Conservation (phyloP, 208 protist genomes). For the Leishmania mexicana region DNA sequence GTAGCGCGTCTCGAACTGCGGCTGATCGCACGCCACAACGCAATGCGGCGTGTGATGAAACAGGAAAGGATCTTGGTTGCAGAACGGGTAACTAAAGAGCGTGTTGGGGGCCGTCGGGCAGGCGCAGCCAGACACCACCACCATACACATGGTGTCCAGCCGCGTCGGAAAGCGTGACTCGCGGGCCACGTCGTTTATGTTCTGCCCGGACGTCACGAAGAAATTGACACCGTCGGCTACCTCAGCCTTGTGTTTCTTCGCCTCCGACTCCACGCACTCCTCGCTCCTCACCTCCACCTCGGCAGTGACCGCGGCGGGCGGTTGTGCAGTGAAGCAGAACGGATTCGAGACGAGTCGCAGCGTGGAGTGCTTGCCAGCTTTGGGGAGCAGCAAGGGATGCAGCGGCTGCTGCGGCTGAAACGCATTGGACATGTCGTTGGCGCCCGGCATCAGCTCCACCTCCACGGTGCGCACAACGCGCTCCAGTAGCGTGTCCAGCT, state of each 20-base stretch:
- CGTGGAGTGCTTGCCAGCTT: conserved; percentile 63
- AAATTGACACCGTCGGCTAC: conserved; percentile 34
- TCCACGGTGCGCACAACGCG: conserved; percentile 68
- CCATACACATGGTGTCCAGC: conserved; percentile 74
- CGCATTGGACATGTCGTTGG: conserved; percentile 89
- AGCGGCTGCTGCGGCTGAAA: conserved; percentile 93
- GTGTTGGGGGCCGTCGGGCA: conserved; percentile 93
- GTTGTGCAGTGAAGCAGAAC: conserved; percentile 62
- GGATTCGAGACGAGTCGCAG: conserved; percentile 87
- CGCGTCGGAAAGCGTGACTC: conserved; percentile 62
- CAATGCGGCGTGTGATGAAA: conserved; percentile 78
- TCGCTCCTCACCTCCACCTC: neutral
- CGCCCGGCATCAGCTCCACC: conserved; percentile 92
- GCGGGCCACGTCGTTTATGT: conserved; percentile 80
- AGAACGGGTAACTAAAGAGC: conserved; percentile 93
- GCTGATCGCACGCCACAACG: conserved; percentile 89
- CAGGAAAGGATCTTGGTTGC: conserved; percentile 84
- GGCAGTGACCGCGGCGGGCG: conserved; percentile 14
- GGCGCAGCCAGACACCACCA: conserved; percentile 74
- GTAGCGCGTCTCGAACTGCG: conserved; percentile 73
- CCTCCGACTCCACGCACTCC: conserved; percentile 1
- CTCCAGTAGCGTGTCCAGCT: conserved; percentile 74
- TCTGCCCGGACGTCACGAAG: conserved; percentile 89
- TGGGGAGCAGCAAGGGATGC: conserved; percentile 85
- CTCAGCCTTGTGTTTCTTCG: conserved; percentile 18